Percentiles rank a stretch among this genome's conserved stretches.
Evolutionary conservation across 768 basidiomycete genomes (phyloP).

Genomic region (Russula foetens): DNA sequence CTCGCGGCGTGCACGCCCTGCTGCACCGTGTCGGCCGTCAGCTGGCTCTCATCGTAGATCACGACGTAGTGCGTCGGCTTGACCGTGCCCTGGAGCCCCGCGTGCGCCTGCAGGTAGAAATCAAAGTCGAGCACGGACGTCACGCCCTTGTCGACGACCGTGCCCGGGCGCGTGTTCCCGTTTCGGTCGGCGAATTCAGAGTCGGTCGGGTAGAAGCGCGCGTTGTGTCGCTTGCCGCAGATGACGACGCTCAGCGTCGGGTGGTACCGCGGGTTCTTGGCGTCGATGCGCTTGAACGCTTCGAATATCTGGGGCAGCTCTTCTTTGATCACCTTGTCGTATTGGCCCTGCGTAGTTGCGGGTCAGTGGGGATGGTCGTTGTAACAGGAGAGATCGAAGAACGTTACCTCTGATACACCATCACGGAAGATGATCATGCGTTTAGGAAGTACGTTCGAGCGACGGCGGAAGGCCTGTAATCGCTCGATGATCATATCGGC

Average conservation of each 20-base stretch:
- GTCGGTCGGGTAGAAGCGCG: conserved; percentile 51
- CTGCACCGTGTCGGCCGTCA: conserved; percentile 68
- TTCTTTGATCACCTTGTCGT: conserved; percentile 45
- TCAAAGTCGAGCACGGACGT: conserved; percentile 37
- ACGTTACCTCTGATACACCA: conserved; percentile 68
- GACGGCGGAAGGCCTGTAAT: conserved; percentile 45
- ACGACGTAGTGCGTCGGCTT: conserved; percentile 74
- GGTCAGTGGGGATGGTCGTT: background rate
- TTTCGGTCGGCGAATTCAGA: conserved; percentile 46
- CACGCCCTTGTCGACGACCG: conserved; percentile 72
- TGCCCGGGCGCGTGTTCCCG: conserved; percentile 74
- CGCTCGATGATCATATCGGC: conserved; percentile 64
- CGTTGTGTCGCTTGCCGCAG: conserved; percentile 68
- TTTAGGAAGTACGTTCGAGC: conserved; percentile 45
- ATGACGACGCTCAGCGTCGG: conserved; percentile 66
- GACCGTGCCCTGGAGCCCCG: conserved; percentile 63
- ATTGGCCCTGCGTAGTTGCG: conserved; percentile 53
- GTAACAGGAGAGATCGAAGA: conserved; percentile 16
- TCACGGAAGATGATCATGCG: conserved; percentile 71
- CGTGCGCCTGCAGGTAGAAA: conserved; percentile 50
- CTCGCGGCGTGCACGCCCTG: conserved; percentile 59
- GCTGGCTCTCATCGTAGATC: conserved; percentile 65
- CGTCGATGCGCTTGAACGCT: conserved; percentile 48
- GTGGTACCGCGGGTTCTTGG: conserved; percentile 41
- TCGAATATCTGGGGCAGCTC: conserved; percentile 57